phyloP scores from a whole-genome alignment of 495 filamentous ascomycete genomes.

The Lophium mytilinum region DNA sequence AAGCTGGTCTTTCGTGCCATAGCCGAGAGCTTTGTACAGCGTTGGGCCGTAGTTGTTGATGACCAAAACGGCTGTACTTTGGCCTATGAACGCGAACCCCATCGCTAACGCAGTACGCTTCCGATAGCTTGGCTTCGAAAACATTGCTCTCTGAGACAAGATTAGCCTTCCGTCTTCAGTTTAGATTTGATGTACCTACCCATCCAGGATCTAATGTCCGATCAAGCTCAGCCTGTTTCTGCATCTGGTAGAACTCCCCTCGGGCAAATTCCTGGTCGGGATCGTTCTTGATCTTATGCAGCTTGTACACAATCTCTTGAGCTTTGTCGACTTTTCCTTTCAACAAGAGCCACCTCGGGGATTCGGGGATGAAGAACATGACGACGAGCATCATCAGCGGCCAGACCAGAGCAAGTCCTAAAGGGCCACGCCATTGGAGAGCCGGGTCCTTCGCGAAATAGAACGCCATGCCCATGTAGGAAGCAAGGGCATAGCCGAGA shows the following conservation, averaged over 20 bases:
- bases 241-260: constrained; percentile 22
- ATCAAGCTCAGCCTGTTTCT: constrained; percentile 19
- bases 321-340: constrained; percentile 18
- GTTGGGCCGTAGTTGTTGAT: constrained; percentile 30
- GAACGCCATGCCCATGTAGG: constrained; percentile 22
- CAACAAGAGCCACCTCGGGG: constrained; percentile 16
- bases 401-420: constrained; percentile 20
- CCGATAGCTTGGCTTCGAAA: constrained; percentile 21
- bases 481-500: constrained; percentile 17
- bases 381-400: constrained; percentile 19
- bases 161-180: too few species aligned
- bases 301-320: constrained; percentile 15
- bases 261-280: constrained; percentile 18
- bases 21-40: constrained; percentile 26
- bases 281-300: constrained; percentile 14
- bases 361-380: constrained; percentile 15
- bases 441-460: constrained; percentile 6
- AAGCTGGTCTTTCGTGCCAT: constrained; percentile 21
- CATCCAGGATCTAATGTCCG: constrained; percentile 18
- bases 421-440: constrained; percentile 16
- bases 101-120: constrained; percentile 21
- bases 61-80: constrained; percentile 26
- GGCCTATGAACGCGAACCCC: constrained; percentile 23
- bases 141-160: constrained; percentile 6
- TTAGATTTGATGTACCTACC: background rate